Evolutionary conservation across 352 stramenopile genomes (phyloP).

Genomic region (Globisporangium canariense): DNA sequence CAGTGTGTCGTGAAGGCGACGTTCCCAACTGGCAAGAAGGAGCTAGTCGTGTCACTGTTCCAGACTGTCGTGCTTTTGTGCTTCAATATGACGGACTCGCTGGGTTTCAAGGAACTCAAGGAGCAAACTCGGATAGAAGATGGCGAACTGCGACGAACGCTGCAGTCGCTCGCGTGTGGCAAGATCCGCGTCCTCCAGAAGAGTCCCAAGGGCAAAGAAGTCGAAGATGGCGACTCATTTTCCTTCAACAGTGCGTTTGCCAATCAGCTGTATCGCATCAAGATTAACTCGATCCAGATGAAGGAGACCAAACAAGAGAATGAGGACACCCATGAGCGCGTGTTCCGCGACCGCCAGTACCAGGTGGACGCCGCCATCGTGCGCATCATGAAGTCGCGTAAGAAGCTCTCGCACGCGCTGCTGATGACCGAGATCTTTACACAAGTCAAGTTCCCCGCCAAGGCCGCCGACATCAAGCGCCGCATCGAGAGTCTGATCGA

Average conservation of each 20-base stretch:
- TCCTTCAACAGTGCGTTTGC: constrained; percentile 84
- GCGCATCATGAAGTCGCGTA: constrained; percentile 99
- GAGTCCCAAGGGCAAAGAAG: constrained; percentile 81
- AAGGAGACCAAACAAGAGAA: constrained; percentile 94
- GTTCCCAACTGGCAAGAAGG: constrained; percentile 83
- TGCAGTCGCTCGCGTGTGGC: constrained; percentile 88
- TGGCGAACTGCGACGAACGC: constrained; percentile 83
- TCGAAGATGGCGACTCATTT: constrained; percentile 84
- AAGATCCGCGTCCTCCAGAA: constrained; percentile 90
- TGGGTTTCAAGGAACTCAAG: constrained; percentile 87
- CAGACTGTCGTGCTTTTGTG: constrained; percentile 86
- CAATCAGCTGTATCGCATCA: constrained; percentile 89
- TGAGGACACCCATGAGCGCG: constrained; percentile 91
- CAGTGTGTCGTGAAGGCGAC: constrained; percentile 86
- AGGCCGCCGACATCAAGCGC: constrained; percentile 82
- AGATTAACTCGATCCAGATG: constrained; percentile 95
- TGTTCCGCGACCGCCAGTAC: constrained; percentile 93
- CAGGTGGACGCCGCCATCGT: constrained; percentile 96
- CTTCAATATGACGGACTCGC: constrained; percentile 62
- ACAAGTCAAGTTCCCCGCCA: constrained; percentile 89
- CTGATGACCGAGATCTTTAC: constrained; percentile 96
- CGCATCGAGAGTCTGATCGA: constrained; percentile 90
- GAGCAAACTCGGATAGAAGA: constrained; percentile 88
- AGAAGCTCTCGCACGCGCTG: constrained; percentile 93
- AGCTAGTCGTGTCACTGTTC: constrained; percentile 85